phyloP scores from a whole-genome alignment of 2,329 filamentous ascomycete species.

The Colletotrichum chrysophilum region DNA sequence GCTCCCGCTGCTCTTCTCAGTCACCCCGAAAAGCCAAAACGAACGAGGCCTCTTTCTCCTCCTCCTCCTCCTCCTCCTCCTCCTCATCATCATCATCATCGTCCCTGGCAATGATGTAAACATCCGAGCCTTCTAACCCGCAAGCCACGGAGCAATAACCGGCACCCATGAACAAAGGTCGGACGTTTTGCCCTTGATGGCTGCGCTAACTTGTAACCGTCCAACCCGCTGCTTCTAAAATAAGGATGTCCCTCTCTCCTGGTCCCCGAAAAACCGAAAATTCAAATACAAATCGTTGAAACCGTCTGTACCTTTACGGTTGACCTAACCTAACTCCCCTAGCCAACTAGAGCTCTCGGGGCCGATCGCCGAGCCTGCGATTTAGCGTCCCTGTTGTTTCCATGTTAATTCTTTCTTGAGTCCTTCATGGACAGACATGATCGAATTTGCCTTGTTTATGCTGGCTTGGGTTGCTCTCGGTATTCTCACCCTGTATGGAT shows the following conservation, averaged over 20 bases:
- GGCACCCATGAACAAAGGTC: background rate
- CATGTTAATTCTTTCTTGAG: background rate
- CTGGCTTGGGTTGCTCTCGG: background rate
- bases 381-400: background rate
- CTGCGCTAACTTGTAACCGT: background rate
- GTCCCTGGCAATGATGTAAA: background rate
- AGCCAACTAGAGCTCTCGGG: background rate
- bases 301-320: background rate
- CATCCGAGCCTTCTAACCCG: background rate
- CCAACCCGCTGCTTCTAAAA: slow-evolving; percentile 1
- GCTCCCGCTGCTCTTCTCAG: background rate
- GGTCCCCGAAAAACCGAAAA: background rate
- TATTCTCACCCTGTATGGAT: background rate
- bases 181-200: background rate
- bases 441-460: background rate
- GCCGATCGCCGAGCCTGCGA: background rate
- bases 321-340: background rate
- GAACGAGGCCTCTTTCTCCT: background rate
- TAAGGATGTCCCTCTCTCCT: background rate
- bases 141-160: background rate
- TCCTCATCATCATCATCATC: background rate
- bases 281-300: background rate
- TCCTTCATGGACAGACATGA: background rate
- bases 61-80: background rate
- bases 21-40: background rate